A percentile compares a stretch with the other conserved stretches of the same genome.
phyloP scores from a whole-genome alignment of 768 basidiomycete genomes.

The Baorangia bicolor region DNA sequence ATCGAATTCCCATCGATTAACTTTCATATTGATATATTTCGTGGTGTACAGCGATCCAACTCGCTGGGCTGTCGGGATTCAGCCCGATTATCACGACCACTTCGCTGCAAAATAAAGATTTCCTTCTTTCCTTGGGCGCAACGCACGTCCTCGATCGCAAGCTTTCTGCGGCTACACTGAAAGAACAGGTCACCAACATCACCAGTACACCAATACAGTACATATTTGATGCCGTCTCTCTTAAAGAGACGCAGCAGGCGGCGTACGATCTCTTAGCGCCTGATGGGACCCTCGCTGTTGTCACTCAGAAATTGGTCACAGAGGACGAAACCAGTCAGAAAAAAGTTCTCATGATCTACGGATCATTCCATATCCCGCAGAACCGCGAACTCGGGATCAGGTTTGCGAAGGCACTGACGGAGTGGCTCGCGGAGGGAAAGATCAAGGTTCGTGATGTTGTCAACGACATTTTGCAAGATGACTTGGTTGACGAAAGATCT shows the following conservation, averaged over 20 bases:
- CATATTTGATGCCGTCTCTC: slow-evolving; percentile 30
- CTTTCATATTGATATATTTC: not conserved
- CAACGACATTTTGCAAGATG: not conserved
- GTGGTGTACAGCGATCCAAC: slow-evolving; percentile 28
- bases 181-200: slow-evolving; percentile 2
- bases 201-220: not conserved
- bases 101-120: slow-evolving; percentile 30
- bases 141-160: slow-evolving; percentile 36
- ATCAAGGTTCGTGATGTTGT: slow-evolving; percentile 15
- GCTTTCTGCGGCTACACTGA: slow-evolving; percentile 11
- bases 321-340: not conserved
- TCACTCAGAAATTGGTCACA: not conserved
- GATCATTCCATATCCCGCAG: slow-evolving; percentile 2
- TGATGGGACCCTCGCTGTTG: slow-evolving; percentile 28
- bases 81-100: slow-evolving; percentile 38
- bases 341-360: slow-evolving; percentile 7
- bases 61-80: slow-evolving; percentile 35
- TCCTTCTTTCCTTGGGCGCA: slow-evolving; percentile 35
- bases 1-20: not conserved
- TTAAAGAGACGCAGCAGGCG: slow-evolving; percentile 30
- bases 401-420: slow-evolving; percentile 16
- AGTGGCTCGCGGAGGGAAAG: slow-evolving; percentile 17
- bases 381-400: slow-evolving; percentile 9
- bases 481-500: not conserved
- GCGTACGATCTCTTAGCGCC: slow-evolving; percentile 31